phyloP scores from a whole-genome alignment of 768 basidiomycete genomes.

The Agaricus bisporus region DNA sequence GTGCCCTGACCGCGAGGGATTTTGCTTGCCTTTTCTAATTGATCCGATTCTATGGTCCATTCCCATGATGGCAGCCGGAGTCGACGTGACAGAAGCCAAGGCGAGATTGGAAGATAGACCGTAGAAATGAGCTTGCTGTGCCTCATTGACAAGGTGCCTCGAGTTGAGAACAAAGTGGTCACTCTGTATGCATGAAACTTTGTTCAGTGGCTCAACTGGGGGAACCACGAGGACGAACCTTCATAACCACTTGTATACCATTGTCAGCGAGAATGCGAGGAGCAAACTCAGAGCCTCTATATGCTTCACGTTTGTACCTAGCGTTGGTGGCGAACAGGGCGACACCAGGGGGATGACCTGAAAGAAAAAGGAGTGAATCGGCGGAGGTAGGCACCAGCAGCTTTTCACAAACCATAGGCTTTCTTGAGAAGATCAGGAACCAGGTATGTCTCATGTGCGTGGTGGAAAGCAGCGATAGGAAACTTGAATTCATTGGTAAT shows the following conservation, averaged over 20 bases:
- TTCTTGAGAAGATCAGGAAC: constrained; percentile 76
- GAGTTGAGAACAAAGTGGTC: constrained; percentile 60
- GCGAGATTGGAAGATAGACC: constrained; percentile 63
- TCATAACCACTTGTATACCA: constrained; percentile 70
- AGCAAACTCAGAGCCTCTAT: constrained; percentile 74
- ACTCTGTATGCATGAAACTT: constrained; percentile 31
- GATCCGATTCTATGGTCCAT: constrained; percentile 73
- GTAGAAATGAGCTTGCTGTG: constrained; percentile 71
- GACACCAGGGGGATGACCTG: constrained; percentile 60
- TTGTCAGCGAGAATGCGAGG: constrained; percentile 62
- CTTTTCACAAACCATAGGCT: constrained; percentile 42
- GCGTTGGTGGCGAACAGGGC: constrained; percentile 63
- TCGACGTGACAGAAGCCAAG: constrained; percentile 63
- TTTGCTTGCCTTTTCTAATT: constrained; percentile 42
- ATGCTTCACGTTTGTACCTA: constrained; percentile 72
- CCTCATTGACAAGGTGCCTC: constrained; percentile 69
- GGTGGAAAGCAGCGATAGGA: constrained; percentile 69
- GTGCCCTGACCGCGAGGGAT: neutral
- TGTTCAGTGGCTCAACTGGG: neutral
- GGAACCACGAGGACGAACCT: constrained; percentile 30
- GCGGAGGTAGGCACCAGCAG: neutral
- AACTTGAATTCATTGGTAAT: constrained; percentile 67
- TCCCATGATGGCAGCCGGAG: constrained; percentile 66
- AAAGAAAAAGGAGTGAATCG: neutral
- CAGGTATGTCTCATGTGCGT: constrained; percentile 79